phyloP scores from a whole-genome alignment of 225 moss, liverwort and hornwort genomes.

The Sphagnum contortum region DNA sequence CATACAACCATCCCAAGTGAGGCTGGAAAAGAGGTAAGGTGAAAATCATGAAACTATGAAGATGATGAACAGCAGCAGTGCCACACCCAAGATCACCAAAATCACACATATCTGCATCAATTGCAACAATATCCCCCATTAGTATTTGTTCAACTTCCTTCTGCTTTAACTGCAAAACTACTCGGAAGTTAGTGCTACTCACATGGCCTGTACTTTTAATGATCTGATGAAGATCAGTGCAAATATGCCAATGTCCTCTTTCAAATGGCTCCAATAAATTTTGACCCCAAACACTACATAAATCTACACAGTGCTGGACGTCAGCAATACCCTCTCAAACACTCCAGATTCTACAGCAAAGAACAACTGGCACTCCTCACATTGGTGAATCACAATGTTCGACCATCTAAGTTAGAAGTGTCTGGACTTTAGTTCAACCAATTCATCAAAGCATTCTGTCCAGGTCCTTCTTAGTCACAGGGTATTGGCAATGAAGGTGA shows the following conservation, averaged over 20 bases:
- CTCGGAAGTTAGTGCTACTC: no score
- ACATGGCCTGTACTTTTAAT: no score
- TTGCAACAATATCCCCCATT: neutral
- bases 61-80: slow-evolving; percentile 38
- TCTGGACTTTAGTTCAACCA: no score
- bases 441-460: no score
- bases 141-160: neutral
- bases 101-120: slow-evolving; percentile 43
- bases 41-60: slow-evolving; percentile 28
- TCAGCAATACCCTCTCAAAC: slow-evolving; percentile 6
- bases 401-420: no score
- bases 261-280: neutral
- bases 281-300: neutral
- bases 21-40: no score
- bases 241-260: no score
- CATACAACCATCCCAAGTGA: no score
- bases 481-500: neutral
- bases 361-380: neutral
- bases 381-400: no score
- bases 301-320: neutral
- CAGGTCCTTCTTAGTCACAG: no score
- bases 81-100: slow-evolving; percentile 46
- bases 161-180: no score
- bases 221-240: no score
- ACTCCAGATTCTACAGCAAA: neutral